Conservation (phyloP, 1,139 yeast species). For the Protomyces inundatus region DNA sequence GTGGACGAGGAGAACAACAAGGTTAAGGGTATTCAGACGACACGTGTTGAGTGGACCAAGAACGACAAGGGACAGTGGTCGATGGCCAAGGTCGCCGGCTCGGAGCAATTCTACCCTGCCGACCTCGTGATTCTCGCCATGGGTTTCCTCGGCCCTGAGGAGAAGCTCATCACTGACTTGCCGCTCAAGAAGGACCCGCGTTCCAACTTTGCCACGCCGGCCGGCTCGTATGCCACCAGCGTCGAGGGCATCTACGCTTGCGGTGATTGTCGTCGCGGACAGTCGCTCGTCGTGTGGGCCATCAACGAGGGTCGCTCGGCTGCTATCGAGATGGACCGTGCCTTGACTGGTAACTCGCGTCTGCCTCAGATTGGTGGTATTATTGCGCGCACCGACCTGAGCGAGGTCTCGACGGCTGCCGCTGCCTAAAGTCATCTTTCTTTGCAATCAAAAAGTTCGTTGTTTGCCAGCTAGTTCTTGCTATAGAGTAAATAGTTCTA, state of each 20-base stretch:
- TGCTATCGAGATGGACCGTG: constrained; percentile 86
- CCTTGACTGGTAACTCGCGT: constrained; percentile 69
- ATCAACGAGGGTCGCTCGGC: constrained; percentile 98
- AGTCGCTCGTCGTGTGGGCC: constrained; percentile 98
- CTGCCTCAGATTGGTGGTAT: constrained; percentile 94
- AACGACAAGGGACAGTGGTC: constrained; percentile 97
- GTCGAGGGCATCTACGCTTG: constrained; percentile 77
- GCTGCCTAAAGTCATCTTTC: not conserved
- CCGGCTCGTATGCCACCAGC: constrained; percentile 60
- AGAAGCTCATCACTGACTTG: constrained; percentile 52
- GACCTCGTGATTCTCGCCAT: constrained; percentile 88
- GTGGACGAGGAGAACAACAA: constrained; percentile 84
- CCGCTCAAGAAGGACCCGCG: constrained; percentile 70
- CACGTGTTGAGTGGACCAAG: constrained; percentile 96
- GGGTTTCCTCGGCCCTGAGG: constrained; percentile 97
- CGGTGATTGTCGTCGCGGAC: constrained; percentile 99
- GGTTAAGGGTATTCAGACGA: constrained; percentile 62
- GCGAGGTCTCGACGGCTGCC: not conserved
- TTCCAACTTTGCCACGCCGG: constrained; percentile 70
- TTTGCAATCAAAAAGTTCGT: not conserved
- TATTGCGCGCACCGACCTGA: not conserved
- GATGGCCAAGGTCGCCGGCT: constrained; percentile 94
- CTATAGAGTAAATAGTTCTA: not conserved
- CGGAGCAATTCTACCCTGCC: constrained; percentile 91
- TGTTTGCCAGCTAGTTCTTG: not conserved